A percentile compares a stretch with the other conserved stretches of the same genome.
These are phyloP conservation scores for Tetrapisispora iriomotensis DNA, from an alignment of 805 yeast genomes.

Conservation along the genomic window DNA sequence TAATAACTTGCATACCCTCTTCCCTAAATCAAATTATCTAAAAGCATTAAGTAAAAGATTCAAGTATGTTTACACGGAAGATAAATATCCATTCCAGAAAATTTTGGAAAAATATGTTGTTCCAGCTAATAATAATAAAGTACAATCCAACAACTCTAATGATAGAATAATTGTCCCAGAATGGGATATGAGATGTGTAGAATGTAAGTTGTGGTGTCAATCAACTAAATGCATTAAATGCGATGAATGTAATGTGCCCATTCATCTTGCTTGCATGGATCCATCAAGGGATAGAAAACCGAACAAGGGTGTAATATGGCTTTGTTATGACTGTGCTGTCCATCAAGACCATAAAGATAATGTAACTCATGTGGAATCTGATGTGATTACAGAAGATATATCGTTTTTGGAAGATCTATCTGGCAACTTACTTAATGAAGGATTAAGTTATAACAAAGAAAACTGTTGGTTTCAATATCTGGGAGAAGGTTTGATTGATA, in stretches of 20 bases:
- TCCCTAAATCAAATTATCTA: constrained; percentile 37
- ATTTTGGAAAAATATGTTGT: constrained; percentile 19
- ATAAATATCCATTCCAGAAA: constrained; percentile 22
- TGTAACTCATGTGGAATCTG: constrained; percentile 4
- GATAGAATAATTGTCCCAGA: too few species aligned
- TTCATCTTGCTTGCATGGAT: constrained; percentile 75
- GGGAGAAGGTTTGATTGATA: constrained; percentile 18
- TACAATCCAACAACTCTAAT: neutral
- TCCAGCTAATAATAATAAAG: neutral
- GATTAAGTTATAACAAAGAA: constrained; percentile 6
- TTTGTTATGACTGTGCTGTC: constrained; percentile 71
- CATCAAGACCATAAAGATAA: constrained; percentile 35
- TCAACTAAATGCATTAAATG: constrained; percentile 66
- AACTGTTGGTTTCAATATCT: constrained; percentile 26
- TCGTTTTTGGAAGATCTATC: constrained; percentile 11
- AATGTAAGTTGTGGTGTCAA: constrained; percentile 81
- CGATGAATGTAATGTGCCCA: constrained; percentile 59
- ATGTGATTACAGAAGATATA: constrained; percentile 5
- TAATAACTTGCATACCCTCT: constrained; percentile 42
- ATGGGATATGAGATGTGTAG: constrained; percentile 42
- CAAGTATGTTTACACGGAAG: constrained; percentile 67
- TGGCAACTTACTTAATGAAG: constrained; percentile 7
- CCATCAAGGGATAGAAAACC: constrained; percentile 79
- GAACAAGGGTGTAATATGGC: constrained; percentile 82
- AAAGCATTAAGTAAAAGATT: constrained; percentile 57